Base-by-base conservation (phyloP, 768 basidiomycete species). In the Amanita rimosa region DNA sequence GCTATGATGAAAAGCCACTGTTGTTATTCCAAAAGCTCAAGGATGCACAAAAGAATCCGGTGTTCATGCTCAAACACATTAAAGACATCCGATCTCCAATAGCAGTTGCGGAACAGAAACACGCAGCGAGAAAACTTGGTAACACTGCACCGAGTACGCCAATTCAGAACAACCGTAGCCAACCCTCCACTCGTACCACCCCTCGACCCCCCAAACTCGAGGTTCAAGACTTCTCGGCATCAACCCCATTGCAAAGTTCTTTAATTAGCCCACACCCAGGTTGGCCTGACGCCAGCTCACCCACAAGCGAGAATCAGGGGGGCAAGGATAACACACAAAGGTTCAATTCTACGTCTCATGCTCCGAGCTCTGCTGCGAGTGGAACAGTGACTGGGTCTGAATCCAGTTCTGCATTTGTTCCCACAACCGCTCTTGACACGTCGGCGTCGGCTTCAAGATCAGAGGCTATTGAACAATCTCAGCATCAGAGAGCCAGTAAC, bases 1-100 rank as follows among this genome's bases (percentile, higher is more conserved):
- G 88, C 59, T 97, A 96, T 57, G 96, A 99, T 60, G 96, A 99
- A 68, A 98, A 98, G 60, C 96, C 96, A 0, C 71, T 99, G 29
- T 73, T 98, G 42, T 79, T 99, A 35, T 99, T 99, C 71, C 96
- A 98, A 63, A 92, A 88, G 62, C 76, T 98, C 49, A 99, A 98
- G 62, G 96, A 99, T 55, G 82, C 85, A 1, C 91, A 92, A 66
- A 97, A 97, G 68, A 93, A 96, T 53, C 95, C 96, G 2, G 95
- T 99, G 6, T 99, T 99, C 66, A 99, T 99, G 96, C 77, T 95
- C 47, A 89, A 93, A 54, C 90, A 95, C 54, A 93, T 94, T 65
- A 86, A 86, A 60, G 96, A 99, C 60, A 97, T 99, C 52, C 85
- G 91, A 40, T 96, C 93, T 5, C 96, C 96, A 0, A 98, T 98